Percentiles rank a stretch among this genome's conserved stretches.
Conservation (phyloP, 345 rosid species). For the Eucalyptus grandis region DNA sequence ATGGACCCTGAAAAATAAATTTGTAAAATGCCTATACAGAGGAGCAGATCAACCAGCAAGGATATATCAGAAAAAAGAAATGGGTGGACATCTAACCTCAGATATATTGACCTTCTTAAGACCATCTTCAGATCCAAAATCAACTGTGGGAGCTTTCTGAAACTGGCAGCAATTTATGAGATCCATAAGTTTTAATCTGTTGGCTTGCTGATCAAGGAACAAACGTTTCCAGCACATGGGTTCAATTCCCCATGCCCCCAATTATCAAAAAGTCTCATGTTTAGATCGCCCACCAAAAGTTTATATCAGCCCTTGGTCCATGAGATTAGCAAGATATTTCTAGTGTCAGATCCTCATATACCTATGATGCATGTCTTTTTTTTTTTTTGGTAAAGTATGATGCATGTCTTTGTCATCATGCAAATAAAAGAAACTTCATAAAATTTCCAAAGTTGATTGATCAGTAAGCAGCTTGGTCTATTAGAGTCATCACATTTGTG, state of each 20-base stretch:
- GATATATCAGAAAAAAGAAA: neutral
- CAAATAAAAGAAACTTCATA: neutral
- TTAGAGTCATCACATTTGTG: neutral
- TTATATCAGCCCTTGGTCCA: neutral
- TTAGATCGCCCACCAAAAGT: neutral
- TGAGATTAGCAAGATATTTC: neutral
- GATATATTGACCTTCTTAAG: conserved; percentile 36
- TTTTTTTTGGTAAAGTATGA: no score
- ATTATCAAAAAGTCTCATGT: neutral
- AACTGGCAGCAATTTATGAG: conserved; percentile 21
- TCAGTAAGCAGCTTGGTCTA: neutral
- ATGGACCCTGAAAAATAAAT: neutral
- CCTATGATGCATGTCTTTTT: neutral
- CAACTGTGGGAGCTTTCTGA: conserved; percentile 32
- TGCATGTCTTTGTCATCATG: neutral
- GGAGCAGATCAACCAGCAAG: neutral
- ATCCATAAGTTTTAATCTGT: neutral
- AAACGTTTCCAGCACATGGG: neutral
- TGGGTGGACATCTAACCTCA: conserved; percentile 50
- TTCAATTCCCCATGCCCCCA: neutral
- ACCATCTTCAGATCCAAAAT: conserved; percentile 69
- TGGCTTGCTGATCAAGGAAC: neutral
- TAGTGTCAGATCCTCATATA: neutral
- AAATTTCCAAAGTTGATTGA: neutral
- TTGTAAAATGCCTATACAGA: neutral